Percentiles rank a stretch among this genome's conserved stretches.
Evolutionary conservation across 345 rosid species (phyloP).

Genomic region (Hevea brasiliensis): DNA sequence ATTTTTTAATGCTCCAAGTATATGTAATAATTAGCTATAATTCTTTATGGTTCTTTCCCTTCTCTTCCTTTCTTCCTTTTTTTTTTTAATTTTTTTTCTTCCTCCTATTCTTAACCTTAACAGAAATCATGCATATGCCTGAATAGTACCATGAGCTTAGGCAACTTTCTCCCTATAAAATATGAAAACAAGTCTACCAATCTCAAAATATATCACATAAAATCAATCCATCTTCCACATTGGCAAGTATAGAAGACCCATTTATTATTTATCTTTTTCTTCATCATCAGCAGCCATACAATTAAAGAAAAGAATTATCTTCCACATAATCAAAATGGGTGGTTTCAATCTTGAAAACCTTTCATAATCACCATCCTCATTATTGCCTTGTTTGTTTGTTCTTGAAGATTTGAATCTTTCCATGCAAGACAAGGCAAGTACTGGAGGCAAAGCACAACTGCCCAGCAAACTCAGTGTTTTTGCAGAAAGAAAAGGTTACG

Average conservation of each 20-base stretch:
- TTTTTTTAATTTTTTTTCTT: too few relatives aligned
- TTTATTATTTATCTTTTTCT: too few relatives aligned
- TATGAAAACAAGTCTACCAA: constrained; percentile 18
- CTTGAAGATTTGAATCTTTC: constrained; percentile 37
- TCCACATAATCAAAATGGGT: constrained; percentile 33
- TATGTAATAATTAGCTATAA: too few relatives aligned
- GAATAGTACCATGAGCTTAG: constrained; percentile 21
- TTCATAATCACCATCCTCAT: constrained; percentile 24
- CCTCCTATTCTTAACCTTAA: too few relatives aligned
- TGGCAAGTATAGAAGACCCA: too few relatives aligned
- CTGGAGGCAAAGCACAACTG: constrained; percentile 28
- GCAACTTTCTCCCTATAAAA: constrained; percentile 38
- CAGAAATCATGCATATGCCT: too few relatives aligned
- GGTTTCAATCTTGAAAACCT: constrained; percentile 24
- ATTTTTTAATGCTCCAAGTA: too few relatives aligned
- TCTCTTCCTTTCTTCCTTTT: too few relatives aligned
- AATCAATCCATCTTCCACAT: neutral
- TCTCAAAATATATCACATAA: neutral
- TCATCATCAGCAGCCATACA: constrained; percentile 8
- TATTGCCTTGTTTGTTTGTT: constrained; percentile 33
- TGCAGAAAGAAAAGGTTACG: too few relatives aligned
- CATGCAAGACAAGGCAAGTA: constrained; percentile 49
- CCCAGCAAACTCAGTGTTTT: neutral
- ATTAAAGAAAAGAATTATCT: neutral
- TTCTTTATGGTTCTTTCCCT: too few relatives aligned